Conservation (phyloP, 83 land plant species). For the Picea engelmannii region DNA sequence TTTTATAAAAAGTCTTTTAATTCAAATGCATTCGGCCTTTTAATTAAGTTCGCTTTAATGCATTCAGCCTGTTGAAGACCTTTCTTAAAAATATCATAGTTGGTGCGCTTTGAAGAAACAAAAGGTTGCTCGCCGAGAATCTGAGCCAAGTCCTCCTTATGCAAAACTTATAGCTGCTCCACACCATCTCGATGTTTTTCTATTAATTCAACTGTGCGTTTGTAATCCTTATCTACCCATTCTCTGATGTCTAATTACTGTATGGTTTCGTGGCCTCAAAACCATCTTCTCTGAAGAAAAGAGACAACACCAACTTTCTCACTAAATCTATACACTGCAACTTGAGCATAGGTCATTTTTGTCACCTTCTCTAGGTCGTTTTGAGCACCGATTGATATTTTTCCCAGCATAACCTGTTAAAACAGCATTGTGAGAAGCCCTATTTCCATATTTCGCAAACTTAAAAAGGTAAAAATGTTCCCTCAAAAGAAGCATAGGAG, state of each 20-base stretch:
- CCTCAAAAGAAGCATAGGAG: too few relatives aligned
- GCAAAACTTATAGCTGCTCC: too few relatives aligned
- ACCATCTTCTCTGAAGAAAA: constrained; percentile 68
- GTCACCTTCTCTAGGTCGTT: constrained; percentile 88
- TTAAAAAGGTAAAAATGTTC: too few relatives aligned
- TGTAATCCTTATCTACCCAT: constrained; percentile 64
- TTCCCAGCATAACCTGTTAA: constrained; percentile 37
- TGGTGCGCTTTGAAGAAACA: constrained; percentile 63
- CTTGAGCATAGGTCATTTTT: constrained; percentile 83
- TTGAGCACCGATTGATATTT: constrained; percentile 72
- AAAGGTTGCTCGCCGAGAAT: not conserved
- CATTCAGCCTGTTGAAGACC: constrained; percentile 59
- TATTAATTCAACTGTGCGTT: constrained; percentile 49
- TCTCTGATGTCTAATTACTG: constrained; percentile 76
- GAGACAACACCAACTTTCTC: constrained; percentile 66
- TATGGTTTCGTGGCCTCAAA: constrained; percentile 74
- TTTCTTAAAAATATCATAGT: constrained; percentile 31
- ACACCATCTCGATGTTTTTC: constrained; percentile 58
- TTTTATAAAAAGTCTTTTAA: too few relatives aligned
- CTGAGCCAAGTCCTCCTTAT: constrained; percentile 27
- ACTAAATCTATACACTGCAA: constrained; percentile 45
- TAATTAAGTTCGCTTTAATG: too few relatives aligned
- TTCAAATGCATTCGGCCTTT: too few relatives aligned
- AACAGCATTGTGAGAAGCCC: not conserved
- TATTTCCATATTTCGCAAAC: too few relatives aligned